Conservation (phyloP, 1,139 yeast species). For the Candida sojae region DNA sequence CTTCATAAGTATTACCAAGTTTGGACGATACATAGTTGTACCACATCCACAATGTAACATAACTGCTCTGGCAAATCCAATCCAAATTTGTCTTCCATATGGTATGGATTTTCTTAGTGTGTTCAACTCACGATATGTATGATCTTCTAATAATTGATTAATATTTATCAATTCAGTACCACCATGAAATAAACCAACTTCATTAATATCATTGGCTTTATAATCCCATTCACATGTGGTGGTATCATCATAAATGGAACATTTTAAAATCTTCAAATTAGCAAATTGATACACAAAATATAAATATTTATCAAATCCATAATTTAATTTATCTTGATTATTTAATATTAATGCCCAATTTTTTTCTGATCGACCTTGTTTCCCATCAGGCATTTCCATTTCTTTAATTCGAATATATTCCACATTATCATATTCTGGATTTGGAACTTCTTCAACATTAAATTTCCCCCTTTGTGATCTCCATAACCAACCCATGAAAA, state of each 20-base stretch:
- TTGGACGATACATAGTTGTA: conserved; percentile 47
- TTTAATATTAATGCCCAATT: conserved; percentile 35
- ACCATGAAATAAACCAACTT: conserved; percentile 35
- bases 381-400: conserved; percentile 21
- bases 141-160: conserved; percentile 15
- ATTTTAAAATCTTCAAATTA: conserved; percentile 26
- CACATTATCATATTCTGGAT: conserved; percentile 19
- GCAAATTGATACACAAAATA: conserved; percentile 32
- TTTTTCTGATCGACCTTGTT: conserved; percentile 22
- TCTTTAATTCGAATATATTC: conserved; percentile 26
- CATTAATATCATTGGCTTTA: conserved; percentile 20
- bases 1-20: conserved; percentile 36
- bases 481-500: conserved; percentile 43
- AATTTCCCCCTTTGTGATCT: conserved; percentile 32
- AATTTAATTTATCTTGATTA: conserved; percentile 15
- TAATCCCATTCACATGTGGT: conserved; percentile 27
- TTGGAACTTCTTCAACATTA: conserved; percentile 23
- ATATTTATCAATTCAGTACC: conserved; percentile 32
- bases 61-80: conserved; percentile 53
- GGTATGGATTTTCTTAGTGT: conserved; percentile 14
- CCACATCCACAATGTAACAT: conserved; percentile 51
- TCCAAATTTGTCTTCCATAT: conserved; percentile 46
- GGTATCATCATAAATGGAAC: conserved; percentile 25
- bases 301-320: conserved; percentile 25
- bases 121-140: conserved; percentile 2